Evolutionary conservation across 2,329 filamentous ascomycete species (phyloP).

Genomic region (Aphanocladium album): DNA sequence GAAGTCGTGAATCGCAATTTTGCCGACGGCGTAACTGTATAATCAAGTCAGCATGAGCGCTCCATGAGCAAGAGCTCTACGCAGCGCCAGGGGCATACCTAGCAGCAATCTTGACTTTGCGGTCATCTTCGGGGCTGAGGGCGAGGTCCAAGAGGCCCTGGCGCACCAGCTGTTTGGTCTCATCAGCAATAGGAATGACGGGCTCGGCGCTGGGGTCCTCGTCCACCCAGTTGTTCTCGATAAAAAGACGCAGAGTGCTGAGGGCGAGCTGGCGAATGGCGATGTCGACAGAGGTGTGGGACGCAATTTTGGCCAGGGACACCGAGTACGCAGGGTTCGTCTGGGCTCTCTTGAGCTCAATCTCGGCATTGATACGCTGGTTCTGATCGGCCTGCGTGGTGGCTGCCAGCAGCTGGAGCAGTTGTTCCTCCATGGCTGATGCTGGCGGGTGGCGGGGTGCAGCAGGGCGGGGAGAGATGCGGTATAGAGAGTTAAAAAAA

Average conservation of each 20-base stretch:
- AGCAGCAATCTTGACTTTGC: slow-evolving; percentile 83
- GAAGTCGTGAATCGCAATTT: slow-evolving; percentile 90
- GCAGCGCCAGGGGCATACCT: slow-evolving; percentile 50
- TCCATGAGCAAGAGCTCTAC: not conserved
- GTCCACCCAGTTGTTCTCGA: slow-evolving; percentile 77
- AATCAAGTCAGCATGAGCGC: not conserved
- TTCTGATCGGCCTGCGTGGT: slow-evolving; percentile 74
- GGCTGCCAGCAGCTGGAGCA: slow-evolving; percentile 81
- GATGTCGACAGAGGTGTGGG: slow-evolving; percentile 66
- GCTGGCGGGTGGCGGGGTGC: not conserved
- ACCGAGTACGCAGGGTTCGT: slow-evolving; percentile 67
- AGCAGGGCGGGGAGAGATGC: not conserved
- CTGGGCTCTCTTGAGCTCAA: slow-evolving; percentile 69
- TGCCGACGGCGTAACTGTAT: slow-evolving; percentile 71
- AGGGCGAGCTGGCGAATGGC: slow-evolving; percentile 80
- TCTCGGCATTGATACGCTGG: slow-evolving; percentile 80
- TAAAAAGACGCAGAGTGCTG: slow-evolving; percentile 73
- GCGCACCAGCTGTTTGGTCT: slow-evolving; percentile 68
- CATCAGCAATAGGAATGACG: slow-evolving; percentile 64
- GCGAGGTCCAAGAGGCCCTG: slow-evolving; percentile 72
- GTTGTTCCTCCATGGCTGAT: slow-evolving; percentile 77
- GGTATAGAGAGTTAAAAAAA: slow-evolving; percentile 5
- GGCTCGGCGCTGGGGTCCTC: slow-evolving; percentile 62
- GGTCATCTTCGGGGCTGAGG: slow-evolving; percentile 66
- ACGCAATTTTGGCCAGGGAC: slow-evolving; percentile 74